A percentile compares a stretch with the other conserved stretches of the same genome.
Conservation (phyloP, 1,284 basidiomycete genomes). For the Trichosporon sp. region DNA sequence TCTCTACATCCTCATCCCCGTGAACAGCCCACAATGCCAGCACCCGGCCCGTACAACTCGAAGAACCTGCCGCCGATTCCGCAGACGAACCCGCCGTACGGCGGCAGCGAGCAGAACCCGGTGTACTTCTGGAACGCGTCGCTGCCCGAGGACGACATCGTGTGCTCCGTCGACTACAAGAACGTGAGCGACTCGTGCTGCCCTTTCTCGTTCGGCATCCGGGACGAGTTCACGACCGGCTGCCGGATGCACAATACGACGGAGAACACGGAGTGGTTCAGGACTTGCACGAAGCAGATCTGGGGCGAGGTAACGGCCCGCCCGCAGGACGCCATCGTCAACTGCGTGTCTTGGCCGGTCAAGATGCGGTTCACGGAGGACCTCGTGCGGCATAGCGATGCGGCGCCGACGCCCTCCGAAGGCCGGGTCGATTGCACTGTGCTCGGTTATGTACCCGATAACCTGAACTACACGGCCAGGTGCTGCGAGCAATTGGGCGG, state of each 20-base stretch:
- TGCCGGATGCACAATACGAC: background rate
- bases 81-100: background rate
- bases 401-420: background rate
- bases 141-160: background rate
- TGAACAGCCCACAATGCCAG: background rate
- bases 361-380: background rate
- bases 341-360: background rate
- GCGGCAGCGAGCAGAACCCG: background rate
- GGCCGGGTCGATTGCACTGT: background rate
- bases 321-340: background rate
- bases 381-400: background rate
- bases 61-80: background rate
- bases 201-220: background rate
- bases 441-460: background rate
- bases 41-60: background rate
- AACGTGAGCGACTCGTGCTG: conserved; percentile 1
- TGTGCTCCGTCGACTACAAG: background rate
- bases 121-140: background rate
- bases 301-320: background rate
- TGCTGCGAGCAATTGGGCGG: background rate
- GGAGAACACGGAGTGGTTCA: background rate
- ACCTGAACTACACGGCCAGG: background rate
- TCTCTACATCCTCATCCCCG: background rate
- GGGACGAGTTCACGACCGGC: background rate
- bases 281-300: background rate